Evolutionary conservation across 2,329 filamentous ascomycete species (phyloP).

Genomic region (Xylaria sp.): DNA sequence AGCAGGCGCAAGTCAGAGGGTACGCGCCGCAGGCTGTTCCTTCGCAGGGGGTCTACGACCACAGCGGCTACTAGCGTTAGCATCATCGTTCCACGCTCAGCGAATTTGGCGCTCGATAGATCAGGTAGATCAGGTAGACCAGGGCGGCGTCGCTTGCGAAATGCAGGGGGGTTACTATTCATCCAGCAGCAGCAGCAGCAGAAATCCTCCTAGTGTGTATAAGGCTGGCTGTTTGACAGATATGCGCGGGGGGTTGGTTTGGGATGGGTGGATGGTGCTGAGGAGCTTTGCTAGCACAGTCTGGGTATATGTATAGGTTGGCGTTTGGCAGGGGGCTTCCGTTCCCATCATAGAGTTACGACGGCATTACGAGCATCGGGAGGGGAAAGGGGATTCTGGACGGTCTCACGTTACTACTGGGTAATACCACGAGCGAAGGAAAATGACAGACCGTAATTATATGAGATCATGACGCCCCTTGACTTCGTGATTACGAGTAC

Average conservation of each 20-base stretch:
- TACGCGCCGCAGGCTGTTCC: conserved; percentile 35
- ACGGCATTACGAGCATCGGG: not conserved
- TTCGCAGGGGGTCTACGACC: conserved; percentile 34
- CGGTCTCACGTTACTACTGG: not conserved
- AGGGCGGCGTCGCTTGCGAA: too few species aligned
- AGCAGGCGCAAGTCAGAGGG: conserved; percentile 46
- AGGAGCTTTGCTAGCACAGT: not conserved
- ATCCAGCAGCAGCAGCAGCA: too few species aligned
- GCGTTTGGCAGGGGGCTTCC: not conserved
- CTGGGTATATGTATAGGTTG: not conserved
- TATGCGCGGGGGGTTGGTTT: too few species aligned
- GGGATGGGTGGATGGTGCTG: not conserved
- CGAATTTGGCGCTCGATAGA: not conserved
- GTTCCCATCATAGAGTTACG: not conserved
- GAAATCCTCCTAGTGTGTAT: too few species aligned
- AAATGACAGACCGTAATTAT: too few species aligned
- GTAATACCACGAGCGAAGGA: not conserved
- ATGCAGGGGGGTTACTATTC: too few species aligned
- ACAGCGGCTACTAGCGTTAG: conserved; percentile 31
- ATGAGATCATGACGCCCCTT: too few species aligned
- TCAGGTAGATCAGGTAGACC: too few species aligned
- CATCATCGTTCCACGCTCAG: not conserved
- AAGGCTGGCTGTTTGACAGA: too few species aligned
- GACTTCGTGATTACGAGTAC: too few species aligned
- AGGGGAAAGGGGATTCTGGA: not conserved